Base-by-base conservation (phyloP, 176 grass and related monocot genomes). In the Rhynchospora breviuscula region DNA sequence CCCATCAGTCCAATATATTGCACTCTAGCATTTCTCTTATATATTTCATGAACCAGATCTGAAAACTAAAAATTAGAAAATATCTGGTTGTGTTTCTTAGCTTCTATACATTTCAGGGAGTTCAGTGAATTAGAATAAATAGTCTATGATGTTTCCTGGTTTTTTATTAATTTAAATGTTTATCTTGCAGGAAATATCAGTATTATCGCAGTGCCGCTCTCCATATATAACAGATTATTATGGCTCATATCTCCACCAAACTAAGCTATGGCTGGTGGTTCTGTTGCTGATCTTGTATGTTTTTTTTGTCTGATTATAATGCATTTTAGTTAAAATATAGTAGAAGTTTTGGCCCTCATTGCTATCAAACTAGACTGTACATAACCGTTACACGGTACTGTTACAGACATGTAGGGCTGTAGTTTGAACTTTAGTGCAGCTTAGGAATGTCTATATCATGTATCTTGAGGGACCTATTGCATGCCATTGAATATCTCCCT, bases 221-320 rank as follows among this genome's bases (percentile, higher is more conserved):
- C 93, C 97, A 57, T 99, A 93, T 89, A 99, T 99, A 92, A 99
- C 97, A 62, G 97, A 99, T 40, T 99, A 99, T 87, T 95, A 99
- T 63, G 97, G 97, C 8, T 96, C 97, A 18, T 92, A 99, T 90
- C 97, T 99, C 84, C 93, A 99, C 81, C 93, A 99, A 90, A 99
- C 97, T 9, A 96, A 99, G 86, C 79, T 99, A 57, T 93, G 97
- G 97, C 97, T 92, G 97, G 97, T 63, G 97, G 97, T 86, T 99
- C 97, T 83, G 93, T 99, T 65, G 97, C 97, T 86, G 97, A 99
- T 66, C 89, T 99, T 53, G 97, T 99, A 93, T 86, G 93, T 95
- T 79, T 15, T 79, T 15, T 86, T 81, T 43, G 3, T 56, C 62
- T 65, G 57, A 64, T 25, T 65, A 81, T 64, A 81, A 45, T 25